phyloP scores from a whole-genome alignment of 2,329 filamentous ascomycete species.

The Lecanicillium sp. region DNA sequence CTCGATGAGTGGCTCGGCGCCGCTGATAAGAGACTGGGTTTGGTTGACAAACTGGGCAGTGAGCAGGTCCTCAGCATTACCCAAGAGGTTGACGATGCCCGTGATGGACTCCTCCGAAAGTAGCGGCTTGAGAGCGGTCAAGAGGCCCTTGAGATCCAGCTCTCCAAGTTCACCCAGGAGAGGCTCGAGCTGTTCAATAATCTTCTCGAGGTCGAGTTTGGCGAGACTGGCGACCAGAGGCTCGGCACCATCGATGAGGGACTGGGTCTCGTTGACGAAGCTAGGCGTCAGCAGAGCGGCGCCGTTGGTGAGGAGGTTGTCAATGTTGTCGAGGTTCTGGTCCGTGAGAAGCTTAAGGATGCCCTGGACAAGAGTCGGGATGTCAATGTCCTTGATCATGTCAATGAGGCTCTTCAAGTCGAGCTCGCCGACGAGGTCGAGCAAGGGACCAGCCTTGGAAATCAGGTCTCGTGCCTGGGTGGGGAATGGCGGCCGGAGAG shows the following conservation, averaged over 20 bases:
- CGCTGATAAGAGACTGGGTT: slow-evolving; percentile 13
- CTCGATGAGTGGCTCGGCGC: slow-evolving; percentile 17
- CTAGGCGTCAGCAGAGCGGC: slow-evolving; percentile 19
- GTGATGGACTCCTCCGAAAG: slow-evolving; percentile 19
- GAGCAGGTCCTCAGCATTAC: slow-evolving; percentile 12
- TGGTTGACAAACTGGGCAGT: slow-evolving; percentile 14
- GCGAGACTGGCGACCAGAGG: slow-evolving; percentile 20
- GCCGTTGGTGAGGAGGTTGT: slow-evolving; percentile 27
- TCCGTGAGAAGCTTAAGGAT: slow-evolving; percentile 22
- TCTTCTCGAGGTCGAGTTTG: slow-evolving; percentile 22
- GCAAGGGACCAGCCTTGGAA: slow-evolving; percentile 18
- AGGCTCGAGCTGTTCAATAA: slow-evolving; percentile 26
- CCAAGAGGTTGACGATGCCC: slow-evolving; percentile 11
- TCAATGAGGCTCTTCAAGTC: slow-evolving; percentile 25
- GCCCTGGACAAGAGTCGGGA: slow-evolving; percentile 20
- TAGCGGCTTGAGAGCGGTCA: slow-evolving; percentile 19
- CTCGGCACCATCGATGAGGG: slow-evolving; percentile 25
- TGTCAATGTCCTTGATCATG: slow-evolving; percentile 22
- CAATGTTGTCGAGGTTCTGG: slow-evolving; percentile 24
- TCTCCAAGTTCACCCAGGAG: slow-evolving; percentile 19
- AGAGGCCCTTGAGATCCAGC: slow-evolving; percentile 23
- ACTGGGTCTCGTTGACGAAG: slow-evolving; percentile 23
- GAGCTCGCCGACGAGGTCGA: slow-evolving; percentile 22
- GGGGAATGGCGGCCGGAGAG: slow-evolving; percentile 29
- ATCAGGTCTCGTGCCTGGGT: slow-evolving; percentile 20